A percentile compares a stretch with the other conserved stretches of the same genome.
Conservation (phyloP, 768 basidiomycete genomes). For the Suillus weaverae region DNA sequence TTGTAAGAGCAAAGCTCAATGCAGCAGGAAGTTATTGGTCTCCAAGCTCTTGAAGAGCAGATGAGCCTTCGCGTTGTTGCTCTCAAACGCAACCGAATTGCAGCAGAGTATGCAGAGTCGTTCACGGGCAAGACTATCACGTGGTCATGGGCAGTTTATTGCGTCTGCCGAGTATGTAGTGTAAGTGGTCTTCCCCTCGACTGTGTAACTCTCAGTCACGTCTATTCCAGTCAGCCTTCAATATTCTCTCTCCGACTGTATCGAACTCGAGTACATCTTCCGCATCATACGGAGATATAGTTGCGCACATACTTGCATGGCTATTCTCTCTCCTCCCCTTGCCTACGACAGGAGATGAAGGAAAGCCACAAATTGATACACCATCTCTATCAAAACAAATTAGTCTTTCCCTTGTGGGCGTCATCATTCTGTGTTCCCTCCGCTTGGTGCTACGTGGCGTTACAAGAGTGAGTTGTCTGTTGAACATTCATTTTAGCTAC, state of each 20-base stretch:
- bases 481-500: neutral
- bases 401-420: slow-evolving; percentile 71
- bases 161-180: slow-evolving; percentile 57
- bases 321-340: slow-evolving; percentile 40
- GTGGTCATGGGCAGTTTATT: slow-evolving; percentile 64
- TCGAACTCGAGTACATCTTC: slow-evolving; percentile 37
- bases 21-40: slow-evolving; percentile 59
- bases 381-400: slow-evolving; percentile 51
- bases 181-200: slow-evolving; percentile 39
- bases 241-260: slow-evolving; percentile 32
- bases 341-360: slow-evolving; percentile 8
- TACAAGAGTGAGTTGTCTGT: slow-evolving; percentile 45
- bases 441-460: slow-evolving; percentile 69
- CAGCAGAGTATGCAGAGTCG: slow-evolving; percentile 51
- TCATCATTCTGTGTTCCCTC: slow-evolving; percentile 74
- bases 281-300: slow-evolving; percentile 43
- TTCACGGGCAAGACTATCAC: slow-evolving; percentile 54
- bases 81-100: slow-evolving; percentile 49
- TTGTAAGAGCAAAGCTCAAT: slow-evolving; percentile 37
- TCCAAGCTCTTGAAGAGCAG: slow-evolving; percentile 67
- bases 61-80: slow-evolving; percentile 58
- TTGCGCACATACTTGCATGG: slow-evolving; percentile 43
- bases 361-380: slow-evolving; percentile 33
- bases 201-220: slow-evolving; percentile 14
- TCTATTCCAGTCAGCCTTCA: slow-evolving; percentile 29